phyloP scores from a whole-genome alignment of 2,329 filamentous ascomycete species.

The Didymella lethalis region DNA sequence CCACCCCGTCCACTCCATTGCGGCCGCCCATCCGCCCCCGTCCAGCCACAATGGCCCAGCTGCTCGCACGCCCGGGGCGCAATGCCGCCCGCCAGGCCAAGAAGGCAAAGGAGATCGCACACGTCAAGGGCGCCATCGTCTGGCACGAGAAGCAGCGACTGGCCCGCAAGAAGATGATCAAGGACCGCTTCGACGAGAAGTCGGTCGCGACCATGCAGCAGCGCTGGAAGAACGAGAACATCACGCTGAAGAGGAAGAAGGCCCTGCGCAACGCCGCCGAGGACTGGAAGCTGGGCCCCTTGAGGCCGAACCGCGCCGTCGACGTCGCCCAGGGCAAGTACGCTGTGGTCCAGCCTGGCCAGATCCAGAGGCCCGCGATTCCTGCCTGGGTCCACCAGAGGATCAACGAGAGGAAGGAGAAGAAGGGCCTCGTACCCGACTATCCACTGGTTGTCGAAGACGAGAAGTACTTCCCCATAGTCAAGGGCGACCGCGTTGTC shows the following conservation, averaged over 20 bases:
- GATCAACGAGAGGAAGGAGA: conserved; percentile 31
- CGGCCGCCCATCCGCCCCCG: conserved; percentile 47
- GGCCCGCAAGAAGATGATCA: conserved; percentile 33
- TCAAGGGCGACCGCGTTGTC: conserved; percentile 78
- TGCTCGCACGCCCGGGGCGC: conserved; percentile 34
- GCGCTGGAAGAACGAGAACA: conserved; percentile 36
- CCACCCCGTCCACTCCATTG: not conserved
- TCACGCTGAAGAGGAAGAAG: conserved; percentile 49
- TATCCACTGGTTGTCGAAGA: conserved; percentile 42
- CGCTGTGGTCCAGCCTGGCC: conserved; percentile 60
- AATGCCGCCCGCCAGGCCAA: conserved; percentile 41
- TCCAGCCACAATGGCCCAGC: conserved; percentile 53
- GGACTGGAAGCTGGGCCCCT: conserved; percentile 78
- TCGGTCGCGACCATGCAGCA: conserved; percentile 32
- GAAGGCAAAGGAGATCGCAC: conserved; percentile 49
- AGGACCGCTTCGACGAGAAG: conserved; percentile 43
- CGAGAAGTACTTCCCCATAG: conserved; percentile 47
- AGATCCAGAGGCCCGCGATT: conserved; percentile 48
- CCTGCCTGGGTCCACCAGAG: conserved; percentile 45
- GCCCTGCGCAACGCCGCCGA: conserved; percentile 70
- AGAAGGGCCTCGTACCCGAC: conserved; percentile 31
- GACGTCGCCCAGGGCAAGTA: conserved; percentile 66
- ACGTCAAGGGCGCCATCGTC: conserved; percentile 52
- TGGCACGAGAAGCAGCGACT: conserved; percentile 41
- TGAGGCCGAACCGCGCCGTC: conserved; percentile 79